Percentiles rank a stretch among this genome's conserved stretches.
phyloP scores from a whole-genome alignment of 2,329 filamentous ascomycete genomes.

The Lomentospora prolificans region DNA sequence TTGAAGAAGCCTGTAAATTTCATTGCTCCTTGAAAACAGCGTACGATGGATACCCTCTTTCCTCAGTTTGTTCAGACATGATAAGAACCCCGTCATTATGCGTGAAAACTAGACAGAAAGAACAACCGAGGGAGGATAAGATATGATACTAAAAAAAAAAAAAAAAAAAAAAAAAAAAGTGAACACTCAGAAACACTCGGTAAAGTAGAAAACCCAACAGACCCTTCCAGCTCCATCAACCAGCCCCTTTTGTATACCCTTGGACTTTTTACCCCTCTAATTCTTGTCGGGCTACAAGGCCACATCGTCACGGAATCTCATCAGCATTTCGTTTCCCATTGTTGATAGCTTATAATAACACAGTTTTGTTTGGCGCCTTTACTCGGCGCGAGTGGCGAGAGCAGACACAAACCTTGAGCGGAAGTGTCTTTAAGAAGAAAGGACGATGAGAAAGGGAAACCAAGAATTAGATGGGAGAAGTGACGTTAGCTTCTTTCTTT shows the following conservation, averaged over 20 bases:
- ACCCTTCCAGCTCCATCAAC: background rate
- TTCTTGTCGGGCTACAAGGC: too few relatives aligned
- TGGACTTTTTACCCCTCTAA: background rate
- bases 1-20: too few relatives aligned
- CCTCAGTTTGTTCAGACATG: background rate
- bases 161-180: slow-evolving; percentile 1
- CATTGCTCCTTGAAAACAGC: background rate
- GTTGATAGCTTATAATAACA: background rate
- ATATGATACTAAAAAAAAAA: slow-evolving; percentile 1
- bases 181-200: background rate
- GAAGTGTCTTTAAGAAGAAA: too few relatives aligned
- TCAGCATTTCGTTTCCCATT: background rate
- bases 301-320: background rate
- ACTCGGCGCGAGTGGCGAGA: background rate
- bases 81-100: slow-evolving; percentile 5
- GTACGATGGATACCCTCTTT: background rate
- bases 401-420: background rate
- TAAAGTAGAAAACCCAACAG: background rate
- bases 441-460: background rate
- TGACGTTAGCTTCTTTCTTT: background rate
- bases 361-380: background rate
- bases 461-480: background rate
- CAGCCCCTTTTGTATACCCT: background rate
- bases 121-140: background rate
- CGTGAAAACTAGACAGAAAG: slow-evolving; percentile 4